Evolutionary conservation across 768 basidiomycete genomes (phyloP).

Genomic region (Cyclocybe cylindracea): DNA sequence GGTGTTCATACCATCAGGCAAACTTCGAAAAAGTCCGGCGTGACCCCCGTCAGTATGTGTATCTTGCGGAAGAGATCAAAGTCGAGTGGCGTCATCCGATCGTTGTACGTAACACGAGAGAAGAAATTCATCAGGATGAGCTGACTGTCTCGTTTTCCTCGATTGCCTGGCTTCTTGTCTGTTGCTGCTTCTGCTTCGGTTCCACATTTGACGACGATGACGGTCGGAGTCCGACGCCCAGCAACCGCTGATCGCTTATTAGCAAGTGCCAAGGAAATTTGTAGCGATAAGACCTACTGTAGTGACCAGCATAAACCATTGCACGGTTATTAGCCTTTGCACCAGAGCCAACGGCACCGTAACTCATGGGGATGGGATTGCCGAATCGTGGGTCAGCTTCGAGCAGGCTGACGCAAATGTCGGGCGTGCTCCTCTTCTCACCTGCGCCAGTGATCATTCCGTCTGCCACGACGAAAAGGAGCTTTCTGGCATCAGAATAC

Average conservation of each 20-base stretch:
- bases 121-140: conserved; percentile 99
- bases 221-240: conserved; percentile 89
- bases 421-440: conserved; percentile 94
- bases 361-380: conserved; percentile 93
- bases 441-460: conserved; percentile 99
- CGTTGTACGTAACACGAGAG: conserved; percentile 98
- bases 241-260: conserved; percentile 55
- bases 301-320: conserved; percentile 99
- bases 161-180: conserved; percentile 95
- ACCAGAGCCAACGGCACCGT: conserved; percentile 88
- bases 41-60: conserved; percentile 96
- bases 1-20: conserved; percentile 81
- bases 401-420: conserved; percentile 89
- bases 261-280: conserved; percentile 4
- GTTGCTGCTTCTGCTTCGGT: conserved; percentile 78
- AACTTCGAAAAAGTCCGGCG: conserved; percentile 98
- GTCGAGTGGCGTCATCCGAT: conserved; percentile 96
- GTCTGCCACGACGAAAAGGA: conserved; percentile 93
- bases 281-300: conserved; percentile 61
- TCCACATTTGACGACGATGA: conserved; percentile 96
- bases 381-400: conserved; percentile 96
- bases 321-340: conserved; percentile 90
- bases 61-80: conserved; percentile 98
- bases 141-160: conserved; percentile 98
- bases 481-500: conserved; percentile 90